phyloP scores from a whole-genome alignment of 768 basidiomycete species.

The Trametes meyenii region DNA sequence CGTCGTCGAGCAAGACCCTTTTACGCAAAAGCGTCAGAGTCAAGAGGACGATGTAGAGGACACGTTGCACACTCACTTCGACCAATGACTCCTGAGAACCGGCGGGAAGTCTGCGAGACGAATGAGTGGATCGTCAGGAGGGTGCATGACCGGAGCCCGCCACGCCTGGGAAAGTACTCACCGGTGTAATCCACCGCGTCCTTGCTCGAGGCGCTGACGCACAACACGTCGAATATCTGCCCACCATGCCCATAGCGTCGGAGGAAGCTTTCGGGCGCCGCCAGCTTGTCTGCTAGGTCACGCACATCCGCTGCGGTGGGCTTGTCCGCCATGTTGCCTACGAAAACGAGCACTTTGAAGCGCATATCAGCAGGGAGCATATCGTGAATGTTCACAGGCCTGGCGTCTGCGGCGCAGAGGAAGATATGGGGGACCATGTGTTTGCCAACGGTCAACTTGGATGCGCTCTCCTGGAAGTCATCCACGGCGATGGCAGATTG shows the following conservation, averaged over 20 bases:
- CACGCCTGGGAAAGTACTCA: slow-evolving; percentile 7
- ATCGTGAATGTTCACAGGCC: slow-evolving; percentile 53
- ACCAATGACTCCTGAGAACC: slow-evolving; percentile 57
- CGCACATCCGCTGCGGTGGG: slow-evolving; percentile 7
- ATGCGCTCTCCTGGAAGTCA: slow-evolving; percentile 40
- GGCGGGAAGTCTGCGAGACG: slow-evolving; percentile 42
- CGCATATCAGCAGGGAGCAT: slow-evolving; percentile 48
- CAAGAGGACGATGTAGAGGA: slow-evolving; percentile 39
- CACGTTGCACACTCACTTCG: slow-evolving; percentile 44
- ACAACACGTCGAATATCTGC: slow-evolving; percentile 23
- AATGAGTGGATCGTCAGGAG: background rate
- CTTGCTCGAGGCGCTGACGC: slow-evolving; percentile 15
- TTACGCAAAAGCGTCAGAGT: slow-evolving; percentile 59
- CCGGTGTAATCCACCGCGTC: slow-evolving; percentile 24
- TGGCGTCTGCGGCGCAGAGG: slow-evolving; percentile 49
- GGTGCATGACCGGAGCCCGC: background rate
- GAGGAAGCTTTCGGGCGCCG: slow-evolving; percentile 23
- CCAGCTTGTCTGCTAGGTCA: slow-evolving; percentile 13
- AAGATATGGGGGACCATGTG: slow-evolving; percentile 51
- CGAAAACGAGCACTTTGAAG: slow-evolving; percentile 53
- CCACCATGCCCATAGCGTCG: slow-evolving; percentile 27
- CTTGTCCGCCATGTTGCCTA: slow-evolving; percentile 38
- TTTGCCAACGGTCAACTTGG: slow-evolving; percentile 48
- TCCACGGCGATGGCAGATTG: slow-evolving; percentile 41
- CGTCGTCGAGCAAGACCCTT: slow-evolving; percentile 65